A percentile compares a stretch with the other conserved stretches of the same genome.
Conservation (phyloP, 148 eudicot species). For the Gaultheria prostrata region DNA sequence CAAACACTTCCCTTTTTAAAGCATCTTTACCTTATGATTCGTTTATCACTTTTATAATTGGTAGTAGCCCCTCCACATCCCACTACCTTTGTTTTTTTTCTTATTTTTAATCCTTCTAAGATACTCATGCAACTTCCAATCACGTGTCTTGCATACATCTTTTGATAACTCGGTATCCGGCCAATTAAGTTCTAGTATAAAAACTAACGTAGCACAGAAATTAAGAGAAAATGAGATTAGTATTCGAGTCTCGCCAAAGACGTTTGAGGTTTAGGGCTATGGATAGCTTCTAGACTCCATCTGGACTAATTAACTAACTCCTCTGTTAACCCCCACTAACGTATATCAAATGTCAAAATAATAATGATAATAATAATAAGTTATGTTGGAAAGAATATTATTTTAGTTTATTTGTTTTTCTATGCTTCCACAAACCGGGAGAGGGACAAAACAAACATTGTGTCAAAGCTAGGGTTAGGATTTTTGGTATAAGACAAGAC, state of each 20-base stretch:
- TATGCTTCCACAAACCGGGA: slow-evolving; percentile 4
- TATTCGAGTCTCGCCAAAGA: too few species aligned
- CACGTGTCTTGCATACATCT: slow-evolving; percentile 26
- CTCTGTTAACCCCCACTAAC: too few species aligned
- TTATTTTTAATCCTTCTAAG: slow-evolving; percentile 17
- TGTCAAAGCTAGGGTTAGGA: slow-evolving; percentile 21
- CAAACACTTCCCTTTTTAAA: slow-evolving; percentile 22
- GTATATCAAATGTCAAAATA: too few species aligned
- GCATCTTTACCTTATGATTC: slow-evolving; percentile 32
- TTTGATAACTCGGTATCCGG: not conserved
- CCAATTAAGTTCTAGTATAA: not conserved
- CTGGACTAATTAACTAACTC: too few species aligned
- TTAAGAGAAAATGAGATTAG: too few species aligned
- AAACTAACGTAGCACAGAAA: not conserved
- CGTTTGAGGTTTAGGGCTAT: too few species aligned
- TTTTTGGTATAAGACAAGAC: slow-evolving; percentile 25
- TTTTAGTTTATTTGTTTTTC: not conserved
- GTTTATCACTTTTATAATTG: slow-evolving; percentile 14
- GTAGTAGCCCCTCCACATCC: not conserved
- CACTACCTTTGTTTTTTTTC: not conserved
- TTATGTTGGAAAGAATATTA: not conserved
- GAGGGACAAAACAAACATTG: not conserved
- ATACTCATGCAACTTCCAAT: slow-evolving; percentile 31
- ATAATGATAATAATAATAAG: too few species aligned
- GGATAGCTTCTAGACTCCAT: too few species aligned